Conservation (phyloP, 2,329 filamentous ascomycete genomes). For the Lachnellula occidentalis region DNA sequence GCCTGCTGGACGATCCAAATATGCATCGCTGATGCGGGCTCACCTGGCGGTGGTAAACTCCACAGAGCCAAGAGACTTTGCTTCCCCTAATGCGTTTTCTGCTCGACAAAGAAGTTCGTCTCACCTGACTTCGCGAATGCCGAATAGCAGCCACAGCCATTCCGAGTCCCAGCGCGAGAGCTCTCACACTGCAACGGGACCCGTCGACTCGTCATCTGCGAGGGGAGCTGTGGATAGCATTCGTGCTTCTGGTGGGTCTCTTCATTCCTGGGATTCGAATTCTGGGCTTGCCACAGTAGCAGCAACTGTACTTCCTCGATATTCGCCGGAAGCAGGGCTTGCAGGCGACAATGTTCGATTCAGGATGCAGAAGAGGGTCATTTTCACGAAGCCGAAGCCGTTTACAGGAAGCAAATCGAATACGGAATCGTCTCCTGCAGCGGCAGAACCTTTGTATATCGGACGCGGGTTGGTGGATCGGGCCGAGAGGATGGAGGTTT, state of each 20-base stretch:
- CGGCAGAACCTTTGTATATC: slow-evolving; percentile 10
- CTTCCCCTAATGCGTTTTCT: background rate
- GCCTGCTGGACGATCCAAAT: background rate
- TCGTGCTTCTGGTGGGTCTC: background rate
- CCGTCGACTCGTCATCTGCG: background rate
- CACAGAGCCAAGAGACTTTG: background rate
- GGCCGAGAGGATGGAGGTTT: background rate
- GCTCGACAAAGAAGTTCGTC: background rate
- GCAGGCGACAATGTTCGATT: background rate
- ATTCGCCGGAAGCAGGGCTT: background rate
- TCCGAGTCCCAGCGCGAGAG: background rate
- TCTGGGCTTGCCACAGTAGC: background rate
- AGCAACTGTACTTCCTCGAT: background rate
- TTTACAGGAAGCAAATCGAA: slow-evolving; percentile 9
- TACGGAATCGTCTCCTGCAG: background rate
- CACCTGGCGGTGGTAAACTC: background rate
- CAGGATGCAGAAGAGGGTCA: slow-evolving; percentile 5
- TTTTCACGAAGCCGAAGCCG: slow-evolving; percentile 16
- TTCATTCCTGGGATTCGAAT: background rate
- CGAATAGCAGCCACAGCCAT: background rate
- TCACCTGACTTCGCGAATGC: background rate
- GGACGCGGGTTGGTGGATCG: slow-evolving; percentile 3
- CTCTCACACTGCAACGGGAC: background rate
- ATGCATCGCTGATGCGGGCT: background rate
- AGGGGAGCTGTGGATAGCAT: background rate